These are phyloP conservation scores for Monotropa hypopitys DNA, from an alignment of 179 eudicot species.

Conservation along the genomic window DNA sequence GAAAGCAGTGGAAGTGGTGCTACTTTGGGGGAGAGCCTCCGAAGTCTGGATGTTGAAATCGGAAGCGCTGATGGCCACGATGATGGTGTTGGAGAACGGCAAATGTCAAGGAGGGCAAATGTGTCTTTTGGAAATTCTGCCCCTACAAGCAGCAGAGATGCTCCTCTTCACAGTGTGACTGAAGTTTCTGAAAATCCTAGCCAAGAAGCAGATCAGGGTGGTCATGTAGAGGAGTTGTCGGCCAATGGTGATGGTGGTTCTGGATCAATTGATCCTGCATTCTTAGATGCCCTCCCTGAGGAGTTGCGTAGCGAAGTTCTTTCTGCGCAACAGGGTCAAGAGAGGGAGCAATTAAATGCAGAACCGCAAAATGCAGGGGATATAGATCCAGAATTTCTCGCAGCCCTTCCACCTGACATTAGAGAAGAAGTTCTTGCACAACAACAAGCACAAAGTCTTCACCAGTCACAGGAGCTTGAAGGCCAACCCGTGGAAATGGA, in stretches of 20 bases:
- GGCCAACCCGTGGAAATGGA: slow-evolving; percentile 99
- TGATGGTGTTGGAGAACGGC: slow-evolving; percentile 79
- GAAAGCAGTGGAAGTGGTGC: slow-evolving; percentile 99
- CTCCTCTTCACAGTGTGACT: slow-evolving; percentile 66
- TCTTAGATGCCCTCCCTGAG: slow-evolving; percentile 95
- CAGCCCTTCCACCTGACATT: slow-evolving; percentile 97
- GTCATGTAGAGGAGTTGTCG: slow-evolving; percentile 37
- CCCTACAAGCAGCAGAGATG: slow-evolving; percentile 47
- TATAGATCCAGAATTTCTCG: slow-evolving; percentile 98
- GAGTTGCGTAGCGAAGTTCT: slow-evolving; percentile 98
- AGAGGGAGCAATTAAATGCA: slow-evolving; percentile 47
- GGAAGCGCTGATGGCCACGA: slow-evolving; percentile 99
- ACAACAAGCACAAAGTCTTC: slow-evolving; percentile 79
- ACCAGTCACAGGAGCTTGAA: slow-evolving; percentile 87
- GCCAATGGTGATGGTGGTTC: slow-evolving; percentile 46
- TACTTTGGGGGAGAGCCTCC: slow-evolving; percentile 89
- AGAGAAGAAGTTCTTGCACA: slow-evolving; percentile 97
- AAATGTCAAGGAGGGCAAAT: slow-evolving; percentile 59
- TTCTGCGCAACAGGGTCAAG: slow-evolving; percentile 80
- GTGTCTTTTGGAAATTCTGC: slow-evolving; percentile 49
- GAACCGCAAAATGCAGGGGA: slow-evolving; percentile 71
- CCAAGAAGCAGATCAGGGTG: slow-evolving; percentile 57
- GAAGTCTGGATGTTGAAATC: slow-evolving; percentile 97
- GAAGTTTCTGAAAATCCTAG: slow-evolving; percentile 72
- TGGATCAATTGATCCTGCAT: slow-evolving; percentile 87